Conservation (phyloP, 495 filamentous ascomycete genomes). For the Bacidia rubella region DNA sequence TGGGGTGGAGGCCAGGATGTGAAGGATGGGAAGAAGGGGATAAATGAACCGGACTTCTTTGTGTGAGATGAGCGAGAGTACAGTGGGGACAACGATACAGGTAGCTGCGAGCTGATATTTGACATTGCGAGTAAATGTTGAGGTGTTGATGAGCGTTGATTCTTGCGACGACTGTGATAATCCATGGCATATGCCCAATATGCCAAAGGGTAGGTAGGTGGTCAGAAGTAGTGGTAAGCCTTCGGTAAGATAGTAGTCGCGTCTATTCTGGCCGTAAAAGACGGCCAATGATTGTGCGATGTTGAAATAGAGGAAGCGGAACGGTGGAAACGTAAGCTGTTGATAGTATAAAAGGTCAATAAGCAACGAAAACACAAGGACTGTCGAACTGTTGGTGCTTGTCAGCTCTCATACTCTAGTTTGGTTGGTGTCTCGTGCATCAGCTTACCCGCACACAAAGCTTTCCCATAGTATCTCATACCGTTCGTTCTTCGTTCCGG, state of each 20-base stretch:
- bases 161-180: conserved; percentile 21
- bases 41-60: conserved; percentile 98
- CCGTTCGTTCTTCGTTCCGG: conserved; percentile 31
- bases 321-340: conserved; percentile 77
- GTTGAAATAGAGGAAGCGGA: conserved; percentile 88
- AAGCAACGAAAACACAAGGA: conserved; percentile 48
- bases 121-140: conserved; percentile 29
- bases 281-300: conserved; percentile 69
- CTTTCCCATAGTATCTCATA: conserved; percentile 46
- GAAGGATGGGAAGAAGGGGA: conserved; percentile 74
- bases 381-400: conserved; percentile 28
- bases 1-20: conserved; percentile 60
- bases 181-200: conserved; percentile 48
- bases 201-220: conserved; percentile 62
- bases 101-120: conserved; percentile 48
- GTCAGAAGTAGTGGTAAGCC: conserved; percentile 80
- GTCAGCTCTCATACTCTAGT: not conserved
- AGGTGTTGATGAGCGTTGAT: conserved; percentile 20
- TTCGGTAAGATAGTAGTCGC: conserved; percentile 87
- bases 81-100: conserved; percentile 42
- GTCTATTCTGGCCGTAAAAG: conserved; percentile 86
- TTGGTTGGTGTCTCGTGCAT: not conserved
- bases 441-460: conserved; percentile 50
- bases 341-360: conserved; percentile 75
- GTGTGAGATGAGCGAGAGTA: conserved; percentile 72